A percentile compares a stretch with the other conserved stretches of the same genome.
These are phyloP conservation scores for Globisporangium sylvaticum DNA, from an alignment of 352 stramenopile genomes.

Conservation along the genomic window DNA sequence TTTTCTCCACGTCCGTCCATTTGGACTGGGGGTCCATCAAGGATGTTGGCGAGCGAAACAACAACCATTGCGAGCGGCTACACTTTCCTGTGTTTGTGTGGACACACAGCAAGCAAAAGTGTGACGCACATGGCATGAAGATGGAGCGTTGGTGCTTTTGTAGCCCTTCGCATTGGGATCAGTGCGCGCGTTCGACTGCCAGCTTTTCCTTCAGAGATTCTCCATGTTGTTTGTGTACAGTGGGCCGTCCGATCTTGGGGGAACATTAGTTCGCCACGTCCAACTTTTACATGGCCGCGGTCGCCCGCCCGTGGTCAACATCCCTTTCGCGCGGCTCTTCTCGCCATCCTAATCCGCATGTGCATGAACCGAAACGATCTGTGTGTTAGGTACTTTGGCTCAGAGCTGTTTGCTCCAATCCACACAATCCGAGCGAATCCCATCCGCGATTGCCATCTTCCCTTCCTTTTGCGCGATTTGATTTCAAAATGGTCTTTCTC, in stretches of 20 bases:
- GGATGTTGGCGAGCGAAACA: neutral
- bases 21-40: neutral
- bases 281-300: neutral
- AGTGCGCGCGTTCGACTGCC: too few relatives aligned
- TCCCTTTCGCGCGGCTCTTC: neutral
- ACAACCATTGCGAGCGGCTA: neutral
- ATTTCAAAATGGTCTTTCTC: neutral
- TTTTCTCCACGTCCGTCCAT: neutral
- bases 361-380: neutral
- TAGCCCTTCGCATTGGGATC: too few relatives aligned
- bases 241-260: neutral
- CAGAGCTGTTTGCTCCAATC: neutral
- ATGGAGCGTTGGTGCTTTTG: too few relatives aligned
- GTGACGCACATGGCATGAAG: too few relatives aligned
- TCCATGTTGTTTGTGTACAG: neutral
- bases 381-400: neutral
- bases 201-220: neutral
- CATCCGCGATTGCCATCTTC: neutral
- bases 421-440: neutral
- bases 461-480: too few relatives aligned
- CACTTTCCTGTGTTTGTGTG: neutral
- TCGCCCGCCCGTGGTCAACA: neutral
- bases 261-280: neutral
- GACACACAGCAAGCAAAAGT: too few relatives aligned
- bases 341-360: too few relatives aligned